Conservation (phyloP, 176 grass and related monocot genomes). For the Triticum urartu region DNA sequence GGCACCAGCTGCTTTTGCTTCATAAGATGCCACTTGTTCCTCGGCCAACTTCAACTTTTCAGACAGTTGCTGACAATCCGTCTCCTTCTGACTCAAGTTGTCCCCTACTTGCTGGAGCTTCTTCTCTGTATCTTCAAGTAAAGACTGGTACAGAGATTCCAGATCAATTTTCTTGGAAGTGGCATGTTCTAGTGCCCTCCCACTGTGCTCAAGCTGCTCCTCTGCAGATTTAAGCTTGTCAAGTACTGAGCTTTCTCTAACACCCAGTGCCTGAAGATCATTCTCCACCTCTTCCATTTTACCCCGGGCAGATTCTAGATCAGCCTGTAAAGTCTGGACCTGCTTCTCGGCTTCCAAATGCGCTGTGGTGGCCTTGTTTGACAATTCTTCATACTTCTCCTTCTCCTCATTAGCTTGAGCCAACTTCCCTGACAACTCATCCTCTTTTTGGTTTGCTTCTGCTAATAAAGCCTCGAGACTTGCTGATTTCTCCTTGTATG, state of each 20-base stretch:
- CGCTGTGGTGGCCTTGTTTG: constrained; percentile 44
- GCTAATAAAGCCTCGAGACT: constrained; percentile 44
- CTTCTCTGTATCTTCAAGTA: constrained; percentile 75
- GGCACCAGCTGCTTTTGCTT: constrained; percentile 49
- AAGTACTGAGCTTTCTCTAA: constrained; percentile 52
- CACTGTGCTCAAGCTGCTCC: constrained; percentile 73
- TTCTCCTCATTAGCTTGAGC: constrained; percentile 62
- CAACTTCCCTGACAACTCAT: constrained; percentile 46
- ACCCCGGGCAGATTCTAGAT: constrained; percentile 45
- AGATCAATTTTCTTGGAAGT: constrained; percentile 72
- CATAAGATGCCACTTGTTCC: constrained; percentile 55
- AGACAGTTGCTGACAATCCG: constrained; percentile 45
- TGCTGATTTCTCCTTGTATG: constrained; percentile 61
- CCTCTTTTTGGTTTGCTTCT: constrained; percentile 53
- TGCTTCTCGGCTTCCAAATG: constrained; percentile 58
- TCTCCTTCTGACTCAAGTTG: constrained; percentile 60
- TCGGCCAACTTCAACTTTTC: constrained; percentile 52
- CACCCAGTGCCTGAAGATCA: constrained; percentile 48
- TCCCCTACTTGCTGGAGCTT: constrained; percentile 58
- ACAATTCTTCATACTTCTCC: constrained; percentile 60
- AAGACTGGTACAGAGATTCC: constrained; percentile 62
- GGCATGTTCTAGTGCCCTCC: constrained; percentile 63
- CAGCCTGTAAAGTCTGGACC: constrained; percentile 42
- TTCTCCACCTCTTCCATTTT: constrained; percentile 60
- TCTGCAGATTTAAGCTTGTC: constrained; percentile 69